phyloP scores from a whole-genome alignment of 176 grass and related monocot genomes.

The Juncus inflexus region DNA sequence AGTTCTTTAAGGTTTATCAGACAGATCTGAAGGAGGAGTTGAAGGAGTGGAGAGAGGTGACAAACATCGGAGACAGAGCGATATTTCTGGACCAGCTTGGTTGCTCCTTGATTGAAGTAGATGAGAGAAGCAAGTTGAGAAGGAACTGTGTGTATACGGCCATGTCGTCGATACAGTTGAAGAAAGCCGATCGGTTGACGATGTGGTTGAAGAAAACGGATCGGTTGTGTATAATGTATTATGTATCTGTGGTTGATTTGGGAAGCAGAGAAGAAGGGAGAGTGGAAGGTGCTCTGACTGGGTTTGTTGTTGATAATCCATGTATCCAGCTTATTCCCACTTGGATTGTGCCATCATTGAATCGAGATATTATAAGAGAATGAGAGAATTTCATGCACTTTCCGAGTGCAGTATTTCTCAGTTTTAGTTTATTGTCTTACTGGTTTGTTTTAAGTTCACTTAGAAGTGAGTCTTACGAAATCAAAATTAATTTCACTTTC shows the following conservation, averaged over 20 bases:
- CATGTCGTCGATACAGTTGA: too few relatives aligned
- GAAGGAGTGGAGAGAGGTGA: too few relatives aligned
- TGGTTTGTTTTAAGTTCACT: too few relatives aligned
- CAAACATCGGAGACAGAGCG: conserved; percentile 6
- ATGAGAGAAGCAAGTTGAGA: neutral
- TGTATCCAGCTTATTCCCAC: neutral
- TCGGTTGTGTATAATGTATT: neutral
- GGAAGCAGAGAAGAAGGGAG: neutral
- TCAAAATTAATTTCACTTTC: too few relatives aligned
- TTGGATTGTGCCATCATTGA: conserved; percentile 2
- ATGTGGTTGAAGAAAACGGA: neutral
- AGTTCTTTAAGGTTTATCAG: too few relatives aligned
- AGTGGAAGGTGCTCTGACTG: neutral
- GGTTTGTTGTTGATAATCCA: neutral
- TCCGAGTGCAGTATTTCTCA: too few relatives aligned
- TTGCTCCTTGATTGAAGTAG: conserved; percentile 9
- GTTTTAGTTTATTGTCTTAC: too few relatives aligned
- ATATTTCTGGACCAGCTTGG: conserved; percentile 20
- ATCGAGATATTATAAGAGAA: neutral
- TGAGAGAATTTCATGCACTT: too few relatives aligned
- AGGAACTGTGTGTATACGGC: conserved; percentile 16
- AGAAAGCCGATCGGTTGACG: too few relatives aligned
- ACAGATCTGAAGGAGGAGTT: too few relatives aligned
- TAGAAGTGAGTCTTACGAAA: too few relatives aligned
- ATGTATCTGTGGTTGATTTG: conserved; percentile 11